These are phyloP conservation scores for Ceratocystis huliohia DNA, from an alignment of 2,329 filamentous ascomycete genomes.

Conservation along the genomic window DNA sequence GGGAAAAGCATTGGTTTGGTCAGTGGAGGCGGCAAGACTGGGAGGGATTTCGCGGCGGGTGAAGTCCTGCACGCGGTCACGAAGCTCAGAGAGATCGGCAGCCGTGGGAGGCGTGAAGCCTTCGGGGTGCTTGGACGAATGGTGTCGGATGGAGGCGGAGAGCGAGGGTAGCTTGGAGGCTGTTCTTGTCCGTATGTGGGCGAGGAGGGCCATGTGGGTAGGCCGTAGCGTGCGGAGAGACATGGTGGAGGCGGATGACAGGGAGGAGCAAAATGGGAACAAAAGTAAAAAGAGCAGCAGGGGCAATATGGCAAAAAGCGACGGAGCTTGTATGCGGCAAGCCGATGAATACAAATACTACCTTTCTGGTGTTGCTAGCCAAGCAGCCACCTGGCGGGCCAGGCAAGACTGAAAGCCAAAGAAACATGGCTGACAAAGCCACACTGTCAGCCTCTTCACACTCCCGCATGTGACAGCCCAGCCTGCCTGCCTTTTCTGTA, in stretches of 20 bases:
- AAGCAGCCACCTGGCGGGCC: no score
- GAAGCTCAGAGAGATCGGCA: slow-evolving; percentile 65
- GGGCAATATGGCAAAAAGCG: neutral
- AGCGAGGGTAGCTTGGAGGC: slow-evolving; percentile 20
- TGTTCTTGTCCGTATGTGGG: slow-evolving; percentile 3
- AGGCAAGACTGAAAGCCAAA: neutral
- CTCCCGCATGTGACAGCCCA: neutral
- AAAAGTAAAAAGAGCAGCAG: neutral
- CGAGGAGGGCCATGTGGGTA: slow-evolving; percentile 19
- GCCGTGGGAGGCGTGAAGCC: slow-evolving; percentile 56
- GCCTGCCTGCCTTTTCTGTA: neutral
- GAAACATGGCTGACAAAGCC: neutral
- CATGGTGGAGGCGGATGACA: neutral
- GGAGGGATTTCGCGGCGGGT: slow-evolving; percentile 75
- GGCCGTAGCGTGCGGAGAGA: slow-evolving; percentile 2
- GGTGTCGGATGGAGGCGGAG: slow-evolving; percentile 30
- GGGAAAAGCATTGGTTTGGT: slow-evolving; percentile 78
- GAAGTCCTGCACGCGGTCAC: slow-evolving; percentile 80
- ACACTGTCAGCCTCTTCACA: neutral
- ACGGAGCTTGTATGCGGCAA: no score
- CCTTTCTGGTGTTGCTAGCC: neutral
- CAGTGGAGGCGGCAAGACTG: slow-evolving; percentile 69
- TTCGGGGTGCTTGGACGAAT: slow-evolving; percentile 48
- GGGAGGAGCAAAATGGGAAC: neutral
- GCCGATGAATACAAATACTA: no score